These are phyloP conservation scores for Wallacemonas sp. DNA, from an alignment of 208 protist species.

Conservation along the genomic window DNA sequence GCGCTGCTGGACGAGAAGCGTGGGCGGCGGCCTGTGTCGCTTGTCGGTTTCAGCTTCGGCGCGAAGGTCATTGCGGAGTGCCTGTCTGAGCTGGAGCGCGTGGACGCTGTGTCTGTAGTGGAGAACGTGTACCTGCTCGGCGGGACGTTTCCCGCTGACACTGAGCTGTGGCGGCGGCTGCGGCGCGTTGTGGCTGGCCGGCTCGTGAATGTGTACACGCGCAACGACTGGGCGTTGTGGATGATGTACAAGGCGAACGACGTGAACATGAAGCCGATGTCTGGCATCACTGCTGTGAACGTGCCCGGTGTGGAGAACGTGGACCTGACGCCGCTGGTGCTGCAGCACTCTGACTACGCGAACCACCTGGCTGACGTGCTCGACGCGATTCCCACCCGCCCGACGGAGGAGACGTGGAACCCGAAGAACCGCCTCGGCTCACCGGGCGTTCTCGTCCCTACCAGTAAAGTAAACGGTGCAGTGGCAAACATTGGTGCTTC, in stretches of 20 bases:
- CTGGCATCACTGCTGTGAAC: slow-evolving; percentile 64
- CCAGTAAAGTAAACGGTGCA: slow-evolving; percentile 18
- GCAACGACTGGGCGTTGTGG: slow-evolving; percentile 80
- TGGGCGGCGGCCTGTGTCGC: slow-evolving; percentile 79
- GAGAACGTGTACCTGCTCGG: slow-evolving; percentile 89
- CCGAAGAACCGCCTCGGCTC: slow-evolving; percentile 40
- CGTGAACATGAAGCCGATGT: slow-evolving; percentile 69
- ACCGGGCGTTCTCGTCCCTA: slow-evolving; percentile 45
- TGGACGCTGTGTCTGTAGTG: slow-evolving; percentile 61
- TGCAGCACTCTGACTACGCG: slow-evolving; percentile 68
- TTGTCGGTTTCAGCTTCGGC: slow-evolving; percentile 89
- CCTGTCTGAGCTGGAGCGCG: slow-evolving; percentile 59
- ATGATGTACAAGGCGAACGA: slow-evolving; percentile 78
- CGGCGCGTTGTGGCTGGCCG: slow-evolving; percentile 79
- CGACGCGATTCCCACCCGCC: slow-evolving; percentile 33
- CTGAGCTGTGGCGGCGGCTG: slow-evolving; percentile 50
- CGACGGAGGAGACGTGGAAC: slow-evolving; percentile 43
- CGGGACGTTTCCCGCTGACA: slow-evolving; percentile 48
- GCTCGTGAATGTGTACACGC: slow-evolving; percentile 86
- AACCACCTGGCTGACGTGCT: slow-evolving; percentile 53
- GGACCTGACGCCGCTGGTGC: slow-evolving; percentile 60
- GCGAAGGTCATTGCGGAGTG: slow-evolving; percentile 81
- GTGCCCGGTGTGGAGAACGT: slow-evolving; percentile 88
- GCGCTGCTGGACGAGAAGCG: slow-evolving; percentile 57
- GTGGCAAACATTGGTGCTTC: slow-evolving; percentile 33